phyloP scores from a whole-genome alignment of 176 grass and related monocot species.

The Hordeum marinum region DNA sequence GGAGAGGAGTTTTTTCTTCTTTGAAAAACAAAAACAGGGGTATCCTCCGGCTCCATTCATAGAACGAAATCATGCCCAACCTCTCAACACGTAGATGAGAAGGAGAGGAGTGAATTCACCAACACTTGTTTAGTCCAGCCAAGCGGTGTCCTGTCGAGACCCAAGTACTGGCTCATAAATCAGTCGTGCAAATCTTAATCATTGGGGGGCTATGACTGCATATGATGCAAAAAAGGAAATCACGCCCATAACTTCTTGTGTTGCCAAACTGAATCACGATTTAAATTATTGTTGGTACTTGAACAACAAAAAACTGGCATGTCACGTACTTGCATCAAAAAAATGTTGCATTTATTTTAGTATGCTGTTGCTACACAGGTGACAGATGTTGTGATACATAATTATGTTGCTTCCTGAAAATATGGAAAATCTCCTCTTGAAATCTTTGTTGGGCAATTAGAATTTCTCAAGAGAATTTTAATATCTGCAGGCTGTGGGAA shows the following conservation, averaged over 20 bases:
- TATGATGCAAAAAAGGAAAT: too few relatives aligned
- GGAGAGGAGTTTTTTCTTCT: too few relatives aligned
- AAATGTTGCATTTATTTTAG: not conserved
- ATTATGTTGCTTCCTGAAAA: not conserved
- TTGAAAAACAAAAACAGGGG: not conserved
- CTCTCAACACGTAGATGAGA: not conserved
- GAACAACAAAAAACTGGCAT: not conserved
- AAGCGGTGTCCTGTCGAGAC: too few relatives aligned
- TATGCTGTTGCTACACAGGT: not conserved
- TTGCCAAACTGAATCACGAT: not conserved
- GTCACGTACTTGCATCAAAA: not conserved
- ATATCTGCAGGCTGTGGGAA: slow-evolving; percentile 77
- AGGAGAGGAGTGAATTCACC: not conserved
- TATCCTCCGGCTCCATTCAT: not conserved
- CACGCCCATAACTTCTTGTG: not conserved
- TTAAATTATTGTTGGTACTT: not conserved
- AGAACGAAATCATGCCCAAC: too few relatives aligned
- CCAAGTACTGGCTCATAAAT: too few relatives aligned
- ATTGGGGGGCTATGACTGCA: too few relatives aligned
- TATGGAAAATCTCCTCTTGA: not conserved
- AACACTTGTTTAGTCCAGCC: too few relatives aligned
- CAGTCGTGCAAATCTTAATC: too few relatives aligned
- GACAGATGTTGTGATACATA: not conserved
- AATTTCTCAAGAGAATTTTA: not conserved
- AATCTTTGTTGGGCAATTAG: not conserved